Base-by-base conservation (phyloP, 805 yeast genomes). In the Groenewaldozyma tartarivorans region DNA sequence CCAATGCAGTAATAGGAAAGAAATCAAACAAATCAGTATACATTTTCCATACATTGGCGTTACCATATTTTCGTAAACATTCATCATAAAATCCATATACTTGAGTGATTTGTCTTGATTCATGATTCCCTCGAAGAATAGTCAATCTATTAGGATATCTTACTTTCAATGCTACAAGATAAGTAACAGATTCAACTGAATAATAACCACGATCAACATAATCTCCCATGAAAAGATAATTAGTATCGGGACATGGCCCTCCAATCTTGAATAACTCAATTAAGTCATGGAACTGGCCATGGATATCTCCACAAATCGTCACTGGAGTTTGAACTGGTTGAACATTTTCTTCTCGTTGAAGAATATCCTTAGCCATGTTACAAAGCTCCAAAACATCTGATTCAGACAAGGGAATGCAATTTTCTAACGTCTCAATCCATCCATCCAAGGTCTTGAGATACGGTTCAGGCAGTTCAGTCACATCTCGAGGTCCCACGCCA, bases 41-140 rank as follows among this genome's bases (percentile, higher is more conserved):
- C 60, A 82, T 70, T 60, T 85, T 85, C 96, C 96, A 88, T 47
- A 88, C 96, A 44, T 79, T 81, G 31, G 96, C 95, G 42, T 83
- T 75, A 40, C 96, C 96, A 61, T 88, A 88, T 61, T 88, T 88
- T 58, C 96, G 77, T 60, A 88, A 73, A 66, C 96, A 88, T 68
- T 88, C 96, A 62, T 88, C 96, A 64, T 88, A 88, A 62, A 88
- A 88, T 31, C 96, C 96, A 60, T 88, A 88, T 43, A 88, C 96
- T 65, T 88, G 96, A 39, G 96, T 88, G 60, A 88, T 88, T 64
- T 88, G 96, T 60, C 96, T 80, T 30, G 92, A 80, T 66, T 88
- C 96, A 64, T 88, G 96, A 62, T 88, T 88, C 43, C 96, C 96
- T 68, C 96, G 76, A 59, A 88, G 73, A 49, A 88, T 86, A 15